phyloP scores from a whole-genome alignment of 805 yeast genomes.

The Kazachstania martiniae region DNA sequence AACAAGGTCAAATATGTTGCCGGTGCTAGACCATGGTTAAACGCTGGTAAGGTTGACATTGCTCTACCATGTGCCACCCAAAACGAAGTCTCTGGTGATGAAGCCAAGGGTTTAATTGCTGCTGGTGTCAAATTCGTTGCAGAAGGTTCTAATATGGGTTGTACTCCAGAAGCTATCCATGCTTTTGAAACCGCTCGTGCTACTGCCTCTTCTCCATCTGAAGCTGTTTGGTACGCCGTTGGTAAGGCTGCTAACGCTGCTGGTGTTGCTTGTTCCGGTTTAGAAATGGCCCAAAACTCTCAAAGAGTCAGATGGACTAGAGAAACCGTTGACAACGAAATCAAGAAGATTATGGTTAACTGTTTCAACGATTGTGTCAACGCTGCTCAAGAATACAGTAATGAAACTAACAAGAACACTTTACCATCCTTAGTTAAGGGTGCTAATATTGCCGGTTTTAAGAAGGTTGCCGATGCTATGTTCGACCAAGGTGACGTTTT shows the following conservation, averaged over 20 bases:
- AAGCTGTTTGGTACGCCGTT: constrained; percentile 93
- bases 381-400: constrained; percentile 72
- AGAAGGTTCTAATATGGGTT: constrained; percentile 99
- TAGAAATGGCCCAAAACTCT: constrained; percentile 99
- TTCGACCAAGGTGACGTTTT: constrained; percentile 84
- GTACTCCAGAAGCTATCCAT: constrained; percentile 92
- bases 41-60: constrained; percentile 84
- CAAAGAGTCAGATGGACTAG: constrained; percentile 84
- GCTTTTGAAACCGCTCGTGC: constrained; percentile 79
- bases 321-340: constrained; percentile 85
- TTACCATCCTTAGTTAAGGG: constrained; percentile 96
- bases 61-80: constrained; percentile 98
- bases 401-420: constrained; percentile 43
- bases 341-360: constrained; percentile 84
- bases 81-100: constrained; percentile 94
- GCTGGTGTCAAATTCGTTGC: constrained; percentile 90
- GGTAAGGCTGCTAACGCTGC: constrained; percentile 99
- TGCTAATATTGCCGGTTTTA: constrained; percentile 98
- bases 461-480: constrained; percentile 98
- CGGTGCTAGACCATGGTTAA: constrained; percentile 95
- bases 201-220: constrained; percentile 29
- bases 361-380: constrained; percentile 89
- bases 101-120: constrained; percentile 87
- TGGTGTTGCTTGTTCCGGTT: constrained; percentile 98
- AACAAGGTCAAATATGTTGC: constrained; percentile 66